Base-by-base conservation (phyloP, 257 asterid species). In the Nicotiana otophora region DNA sequence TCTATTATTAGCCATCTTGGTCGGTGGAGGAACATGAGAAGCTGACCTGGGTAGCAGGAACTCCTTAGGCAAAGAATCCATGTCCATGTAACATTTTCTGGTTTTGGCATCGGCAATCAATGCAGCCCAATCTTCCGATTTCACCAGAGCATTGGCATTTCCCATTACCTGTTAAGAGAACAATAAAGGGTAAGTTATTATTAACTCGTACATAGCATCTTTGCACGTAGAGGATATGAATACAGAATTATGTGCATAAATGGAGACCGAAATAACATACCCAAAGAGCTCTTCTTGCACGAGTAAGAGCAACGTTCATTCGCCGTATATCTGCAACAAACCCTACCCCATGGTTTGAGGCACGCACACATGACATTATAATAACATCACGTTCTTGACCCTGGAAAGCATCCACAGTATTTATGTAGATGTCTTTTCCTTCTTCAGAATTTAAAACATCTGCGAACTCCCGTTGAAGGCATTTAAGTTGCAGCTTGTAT, bases 311-410 rank as follows among this genome's bases (percentile, higher is more conserved):
- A 70, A 96, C 98, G 81, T 96, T 96, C 99, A 96, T 96, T 28
- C 98, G 90, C n/a, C 99, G 98, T 82, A 96, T 90, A 84, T 96
- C 99, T 1, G 99, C 95, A 83, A 96, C 99, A 84, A 94, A 96
- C 57, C 99, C 99, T 66, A 96, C 97, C 66, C 99, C 99, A 81
- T 93, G 97, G 76, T 89, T 83, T 28, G 99, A 94, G 16, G 99
- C 98, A 82, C 97, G 98, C 53, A 96, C 99, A 60, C 98, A 96
- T 61, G 99, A 96, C 98, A 96, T 96, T 34, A 96, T 96, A 81
- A 96, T 93, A 77, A 96, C 98, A 87, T 96, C 99, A 28, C 99
- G 97, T 86, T 96, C 99, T 87, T 96, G 99, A 78, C 99, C 98
- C 88, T 96, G 99, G 90, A 96, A 96, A 77, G 98, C 99, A 84